phyloP scores from a whole-genome alignment of 495 filamentous ascomycete species.

The Xylaria castorea region DNA sequence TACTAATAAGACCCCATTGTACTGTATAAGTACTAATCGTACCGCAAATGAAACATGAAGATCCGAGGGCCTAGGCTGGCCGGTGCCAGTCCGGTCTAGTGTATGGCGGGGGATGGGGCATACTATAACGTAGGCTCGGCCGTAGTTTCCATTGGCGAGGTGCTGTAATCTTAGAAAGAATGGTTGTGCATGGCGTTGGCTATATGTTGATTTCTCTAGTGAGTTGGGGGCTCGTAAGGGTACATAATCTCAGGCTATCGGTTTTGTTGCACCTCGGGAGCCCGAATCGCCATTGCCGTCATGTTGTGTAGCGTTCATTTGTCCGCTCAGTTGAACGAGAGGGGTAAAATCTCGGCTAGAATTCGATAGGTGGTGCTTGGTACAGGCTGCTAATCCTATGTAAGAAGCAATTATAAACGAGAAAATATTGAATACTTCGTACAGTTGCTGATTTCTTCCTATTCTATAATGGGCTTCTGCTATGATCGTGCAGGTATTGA shows the following conservation, averaged over 20 bases:
- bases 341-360: conserved; percentile 1
- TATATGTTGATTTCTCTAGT: not conserved
- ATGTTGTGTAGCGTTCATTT: conserved; percentile 21
- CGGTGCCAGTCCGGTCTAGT: not conserved
- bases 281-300: not conserved
- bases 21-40: conserved; percentile 22
- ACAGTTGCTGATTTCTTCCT: not conserved
- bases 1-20: not conserved
- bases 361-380: not conserved
- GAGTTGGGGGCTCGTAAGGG: conserved; percentile 8
- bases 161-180: not conserved
- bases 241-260: conserved; percentile 2
- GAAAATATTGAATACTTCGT: conserved; percentile 9
- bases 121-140: conserved; percentile 1
- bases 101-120: conserved; percentile 5
- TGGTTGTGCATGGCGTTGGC: not conserved
- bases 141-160: not conserved
- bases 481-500: not conserved
- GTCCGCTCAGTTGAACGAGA: conserved; percentile 9
- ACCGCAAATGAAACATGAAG: not conserved
- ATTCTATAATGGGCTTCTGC: not conserved
- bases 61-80: conserved; percentile 14
- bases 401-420: not conserved
- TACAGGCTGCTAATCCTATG: conserved; percentile 6
- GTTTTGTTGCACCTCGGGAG: conserved; percentile 11